A percentile compares a stretch with the other conserved stretches of the same genome.
Conservation (phyloP, 495 filamentous ascomycete genomes). For the Bathelium albidoporum region DNA sequence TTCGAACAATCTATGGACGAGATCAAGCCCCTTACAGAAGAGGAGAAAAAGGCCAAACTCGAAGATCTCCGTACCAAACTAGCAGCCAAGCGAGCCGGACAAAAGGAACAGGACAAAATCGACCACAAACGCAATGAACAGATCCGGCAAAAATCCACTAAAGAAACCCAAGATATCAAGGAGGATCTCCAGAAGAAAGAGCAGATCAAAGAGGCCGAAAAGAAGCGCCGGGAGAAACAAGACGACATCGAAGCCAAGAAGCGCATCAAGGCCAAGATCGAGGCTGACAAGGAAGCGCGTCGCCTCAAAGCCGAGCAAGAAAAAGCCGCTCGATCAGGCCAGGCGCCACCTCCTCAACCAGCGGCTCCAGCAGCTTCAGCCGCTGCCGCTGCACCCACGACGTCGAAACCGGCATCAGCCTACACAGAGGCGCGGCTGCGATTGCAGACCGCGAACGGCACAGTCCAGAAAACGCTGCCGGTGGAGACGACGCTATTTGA, state of each 20-base stretch:
- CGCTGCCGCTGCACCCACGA: constrained; percentile 32
- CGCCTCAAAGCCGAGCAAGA: constrained; percentile 71
- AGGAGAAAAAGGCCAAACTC: constrained; percentile 74
- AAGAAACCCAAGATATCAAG: constrained; percentile 31
- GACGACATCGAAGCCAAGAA: constrained; percentile 81
- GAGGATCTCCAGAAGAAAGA: constrained; percentile 72
- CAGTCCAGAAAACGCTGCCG: constrained; percentile 69
- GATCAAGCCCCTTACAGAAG: constrained; percentile 79
- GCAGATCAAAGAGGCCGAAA: constrained; percentile 75
- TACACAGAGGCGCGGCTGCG: constrained; percentile 75
- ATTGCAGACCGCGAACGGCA: constrained; percentile 64
- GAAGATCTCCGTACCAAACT: constrained; percentile 62
- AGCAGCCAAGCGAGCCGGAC: constrained; percentile 59
- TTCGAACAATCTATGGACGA: constrained; percentile 91
- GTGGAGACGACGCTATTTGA: constrained; percentile 89
- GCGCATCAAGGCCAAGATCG: constrained; percentile 82
- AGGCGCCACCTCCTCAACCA: constrained; percentile 41
- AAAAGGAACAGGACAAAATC: constrained; percentile 64
- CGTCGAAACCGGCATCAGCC: constrained; percentile 48
- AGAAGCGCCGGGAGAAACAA: constrained; percentile 75
- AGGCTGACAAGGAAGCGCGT: constrained; percentile 78
- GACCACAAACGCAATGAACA: constrained; percentile 87
- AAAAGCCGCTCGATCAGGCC: constrained; percentile 71
- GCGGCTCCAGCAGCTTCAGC: constrained; percentile 14
- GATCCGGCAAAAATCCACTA: constrained; percentile 58